phyloP scores from a whole-genome alignment of 202 grass and related monocot species.

The Setaria italica region DNA sequence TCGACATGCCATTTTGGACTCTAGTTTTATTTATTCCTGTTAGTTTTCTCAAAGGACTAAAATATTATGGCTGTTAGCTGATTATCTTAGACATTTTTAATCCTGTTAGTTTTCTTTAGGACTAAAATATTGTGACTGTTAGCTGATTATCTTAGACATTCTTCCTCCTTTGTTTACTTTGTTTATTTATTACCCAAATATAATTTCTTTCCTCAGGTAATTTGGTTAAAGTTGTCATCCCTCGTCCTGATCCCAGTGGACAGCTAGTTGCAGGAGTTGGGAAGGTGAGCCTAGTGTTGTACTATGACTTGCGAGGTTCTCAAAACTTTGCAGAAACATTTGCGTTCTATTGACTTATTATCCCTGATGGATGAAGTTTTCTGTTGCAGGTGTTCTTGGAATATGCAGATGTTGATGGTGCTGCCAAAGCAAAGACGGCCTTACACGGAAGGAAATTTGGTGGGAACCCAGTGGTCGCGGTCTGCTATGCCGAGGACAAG shows the following conservation, averaged over 20 bases:
- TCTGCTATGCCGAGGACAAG: slow-evolving; percentile 90
- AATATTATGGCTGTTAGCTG: slow-evolving; percentile 25
- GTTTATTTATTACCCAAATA: not conserved
- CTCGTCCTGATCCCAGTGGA: slow-evolving; percentile 78
- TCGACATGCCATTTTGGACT: not conserved
- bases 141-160: not conserved
- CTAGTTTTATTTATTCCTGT: slow-evolving; percentile 23
- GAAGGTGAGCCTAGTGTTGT: slow-evolving; percentile 58
- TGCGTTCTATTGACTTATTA: not conserved
- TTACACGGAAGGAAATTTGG: slow-evolving; percentile 91
- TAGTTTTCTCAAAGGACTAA: not conserved
- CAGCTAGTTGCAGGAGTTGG: slow-evolving; percentile 75
- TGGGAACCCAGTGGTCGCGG: slow-evolving; percentile 78
- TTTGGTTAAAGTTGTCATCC: slow-evolving; percentile 84
- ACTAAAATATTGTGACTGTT: not conserved
- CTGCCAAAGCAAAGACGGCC: slow-evolving; percentile 79
- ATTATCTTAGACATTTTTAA: not conserved
- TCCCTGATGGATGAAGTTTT: slow-evolving; percentile 5
- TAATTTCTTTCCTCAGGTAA: slow-evolving; percentile 55
- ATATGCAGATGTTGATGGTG: slow-evolving; percentile 74
- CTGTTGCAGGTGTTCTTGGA: slow-evolving; percentile 83
- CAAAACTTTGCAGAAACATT: not conserved
- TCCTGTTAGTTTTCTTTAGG: slow-evolving; percentile 17
- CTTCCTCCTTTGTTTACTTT: not conserved
- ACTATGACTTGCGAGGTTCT: not conserved